Evolutionary conservation across 306 rosid genomes (phyloP).

Genomic region (Dalbergia cochinchinensis): DNA sequence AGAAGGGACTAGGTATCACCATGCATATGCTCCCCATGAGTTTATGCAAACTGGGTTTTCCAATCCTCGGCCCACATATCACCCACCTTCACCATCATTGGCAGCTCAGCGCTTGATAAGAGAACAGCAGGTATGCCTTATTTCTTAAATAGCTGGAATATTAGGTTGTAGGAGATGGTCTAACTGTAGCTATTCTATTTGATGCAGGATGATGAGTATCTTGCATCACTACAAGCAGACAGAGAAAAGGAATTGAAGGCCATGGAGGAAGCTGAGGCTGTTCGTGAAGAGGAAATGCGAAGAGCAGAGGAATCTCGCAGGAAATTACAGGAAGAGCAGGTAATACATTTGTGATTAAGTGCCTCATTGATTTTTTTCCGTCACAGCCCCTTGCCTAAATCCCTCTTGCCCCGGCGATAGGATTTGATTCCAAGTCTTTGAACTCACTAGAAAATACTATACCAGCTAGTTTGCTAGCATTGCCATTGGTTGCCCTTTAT

Average conservation of each 20-base stretch:
- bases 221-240: slow-evolving; percentile 90
- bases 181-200: slow-evolving; percentile 37
- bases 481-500: neutral
- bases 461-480: neutral
- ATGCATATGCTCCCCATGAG: slow-evolving; percentile 75
- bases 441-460: neutral
- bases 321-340: slow-evolving; percentile 86
- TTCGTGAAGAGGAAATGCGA: slow-evolving; percentile 76
- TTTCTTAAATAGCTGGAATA: slow-evolving; percentile 30
- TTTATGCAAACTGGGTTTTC: slow-evolving; percentile 60
- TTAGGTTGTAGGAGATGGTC: slow-evolving; percentile 23
- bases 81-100: slow-evolving; percentile 89
- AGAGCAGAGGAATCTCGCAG: slow-evolving; percentile 81
- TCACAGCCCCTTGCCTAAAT: neutral
- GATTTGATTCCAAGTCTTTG: neutral
- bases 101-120: slow-evolving; percentile 88
- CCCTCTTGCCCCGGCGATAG: neutral
- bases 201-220: slow-evolving; percentile 94
- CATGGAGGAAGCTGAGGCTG: slow-evolving; percentile 81
- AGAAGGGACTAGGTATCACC: slow-evolving; percentile 71
- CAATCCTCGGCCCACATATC: slow-evolving; percentile 58
- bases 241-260: slow-evolving; percentile 87
- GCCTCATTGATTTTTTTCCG: neutral
- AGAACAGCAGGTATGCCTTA: slow-evolving; percentile 84
- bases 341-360: slow-evolving; percentile 42